These are phyloP conservation scores for Naganishia sp. DNA, from an alignment of 1,284 basidiomycete genomes.

Conservation along the genomic window DNA sequence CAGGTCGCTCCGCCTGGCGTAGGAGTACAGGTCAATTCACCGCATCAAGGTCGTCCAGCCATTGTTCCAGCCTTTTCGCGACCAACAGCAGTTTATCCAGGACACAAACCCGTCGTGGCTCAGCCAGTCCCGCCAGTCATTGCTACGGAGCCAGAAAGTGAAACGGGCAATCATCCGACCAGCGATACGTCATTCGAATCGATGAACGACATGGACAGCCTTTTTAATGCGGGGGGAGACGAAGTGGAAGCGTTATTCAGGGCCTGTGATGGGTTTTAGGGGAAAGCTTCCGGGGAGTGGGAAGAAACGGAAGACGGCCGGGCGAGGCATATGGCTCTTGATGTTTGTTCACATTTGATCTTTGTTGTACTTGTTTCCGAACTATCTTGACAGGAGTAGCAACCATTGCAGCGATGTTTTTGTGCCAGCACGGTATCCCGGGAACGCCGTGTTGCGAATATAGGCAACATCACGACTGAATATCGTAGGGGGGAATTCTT, in stretches of 20 bases:
- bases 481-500: too few species aligned
- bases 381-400: too few species aligned
- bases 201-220: constrained; percentile 24
- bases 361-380: too few species aligned
- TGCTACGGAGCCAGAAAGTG: constrained; percentile 2
- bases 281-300: too few species aligned
- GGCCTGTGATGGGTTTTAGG: constrained; percentile 25
- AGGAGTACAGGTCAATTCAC: not conserved
- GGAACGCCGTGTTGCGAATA: too few species aligned
- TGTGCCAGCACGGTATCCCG: too few species aligned
- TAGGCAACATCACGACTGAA: too few species aligned
- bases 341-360: too few species aligned
- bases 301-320: too few species aligned
- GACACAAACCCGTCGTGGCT: not conserved
- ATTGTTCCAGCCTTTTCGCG: not conserved
- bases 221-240: constrained; percentile 18
- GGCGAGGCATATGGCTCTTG: too few species aligned
- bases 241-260: constrained; percentile 26
- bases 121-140: not conserved
- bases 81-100: not conserved
- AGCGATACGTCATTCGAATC: constrained; percentile 27
- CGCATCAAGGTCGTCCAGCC: not conserved
- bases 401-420: too few species aligned
- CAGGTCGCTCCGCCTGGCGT: not conserved
- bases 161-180: constrained; percentile 7